A percentile compares a stretch with the other conserved stretches of the same genome.
Evolutionary conservation across 305 asterid species (phyloP).

Genomic region (Lippia alba): DNA sequence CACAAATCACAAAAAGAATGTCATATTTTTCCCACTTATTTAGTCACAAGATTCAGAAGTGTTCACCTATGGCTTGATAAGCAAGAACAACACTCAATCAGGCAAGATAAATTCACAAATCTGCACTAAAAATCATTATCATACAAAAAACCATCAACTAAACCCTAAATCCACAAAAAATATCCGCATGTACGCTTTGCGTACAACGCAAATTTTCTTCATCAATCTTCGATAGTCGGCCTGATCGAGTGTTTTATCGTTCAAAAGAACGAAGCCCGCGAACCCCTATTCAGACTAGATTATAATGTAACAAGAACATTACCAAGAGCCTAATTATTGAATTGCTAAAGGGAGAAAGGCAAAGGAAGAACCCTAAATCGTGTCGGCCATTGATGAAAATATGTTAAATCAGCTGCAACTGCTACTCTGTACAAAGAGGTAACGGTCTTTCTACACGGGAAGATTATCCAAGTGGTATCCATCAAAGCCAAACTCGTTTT

Average conservation of each 20-base stretch:
- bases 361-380: conserved; percentile 20
- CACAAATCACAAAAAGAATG: conserved; percentile 4
- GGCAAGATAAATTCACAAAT: conserved; percentile 22
- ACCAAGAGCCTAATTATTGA: conserved; percentile 23
- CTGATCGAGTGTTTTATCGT: conserved; percentile 22
- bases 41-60: conserved; percentile 13
- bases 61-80: conserved; percentile 25
- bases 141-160: conserved; percentile 24
- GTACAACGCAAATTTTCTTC: conserved; percentile 44
- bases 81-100: conserved; percentile 29
- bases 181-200: conserved; percentile 40
- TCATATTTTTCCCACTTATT: conserved; percentile 3
- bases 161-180: conserved; percentile 41
- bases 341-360: background rate
- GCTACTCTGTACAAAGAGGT: conserved; percentile 53
- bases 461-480: conserved; percentile 72
- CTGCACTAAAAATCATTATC: conserved; percentile 17
- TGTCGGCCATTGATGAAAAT: conserved; percentile 19
- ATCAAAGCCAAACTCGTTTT: conserved; percentile 65
- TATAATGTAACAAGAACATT: background rate
- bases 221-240: conserved; percentile 24
- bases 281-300: conserved; percentile 33
- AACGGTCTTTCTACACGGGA: conserved; percentile 50
- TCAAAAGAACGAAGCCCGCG: conserved; percentile 34
- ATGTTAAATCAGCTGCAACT: conserved; percentile 37